phyloP scores from a whole-genome alignment of 2,329 filamentous ascomycete species.

The Xylariales sp. region DNA sequence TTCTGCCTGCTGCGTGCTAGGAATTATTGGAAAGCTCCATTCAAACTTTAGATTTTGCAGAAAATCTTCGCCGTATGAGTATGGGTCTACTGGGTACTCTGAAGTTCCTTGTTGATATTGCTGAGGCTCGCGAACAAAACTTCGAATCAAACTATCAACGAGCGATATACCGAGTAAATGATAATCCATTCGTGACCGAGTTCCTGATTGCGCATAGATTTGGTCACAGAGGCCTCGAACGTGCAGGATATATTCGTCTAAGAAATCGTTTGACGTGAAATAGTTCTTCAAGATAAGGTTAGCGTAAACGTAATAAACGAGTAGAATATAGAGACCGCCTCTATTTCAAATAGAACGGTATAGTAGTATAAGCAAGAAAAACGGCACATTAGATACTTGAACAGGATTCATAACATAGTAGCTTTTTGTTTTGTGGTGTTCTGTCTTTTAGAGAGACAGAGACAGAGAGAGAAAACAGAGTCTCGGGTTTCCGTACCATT shows the following conservation, averaged over 20 bases:
- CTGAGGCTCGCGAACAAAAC: conserved; percentile 39
- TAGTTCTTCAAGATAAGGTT: conserved; percentile 21
- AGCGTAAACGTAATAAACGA: conserved; percentile 3
- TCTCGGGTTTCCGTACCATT: conserved; percentile 55
- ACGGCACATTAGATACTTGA: too few species aligned
- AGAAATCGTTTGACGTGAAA: conserved; percentile 49
- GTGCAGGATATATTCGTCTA: conserved; percentile 56
- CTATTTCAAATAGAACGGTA: background rate
- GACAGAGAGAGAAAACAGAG: background rate
- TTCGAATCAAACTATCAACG: conserved; percentile 54
- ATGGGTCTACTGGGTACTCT: conserved; percentile 38
- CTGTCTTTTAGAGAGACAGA: too few species aligned
- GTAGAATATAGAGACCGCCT: background rate
- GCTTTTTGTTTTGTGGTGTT: too few species aligned
- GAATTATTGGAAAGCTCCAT: conserved; percentile 30
- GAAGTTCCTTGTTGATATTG: conserved; percentile 36
- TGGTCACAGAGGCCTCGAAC: conserved; percentile 57
- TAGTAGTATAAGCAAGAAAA: too few species aligned
- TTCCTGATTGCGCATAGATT: conserved; percentile 55
- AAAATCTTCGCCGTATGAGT: conserved; percentile 41
- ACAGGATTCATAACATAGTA: too few species aligned
- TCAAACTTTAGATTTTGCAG: conserved; percentile 40
- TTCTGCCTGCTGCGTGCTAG: conserved; percentile 35
- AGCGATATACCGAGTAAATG: conserved; percentile 56
- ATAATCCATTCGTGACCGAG: conserved; percentile 55